Conservation (phyloP, 805 yeast species). For the Phaffomyces antillensis region DNA sequence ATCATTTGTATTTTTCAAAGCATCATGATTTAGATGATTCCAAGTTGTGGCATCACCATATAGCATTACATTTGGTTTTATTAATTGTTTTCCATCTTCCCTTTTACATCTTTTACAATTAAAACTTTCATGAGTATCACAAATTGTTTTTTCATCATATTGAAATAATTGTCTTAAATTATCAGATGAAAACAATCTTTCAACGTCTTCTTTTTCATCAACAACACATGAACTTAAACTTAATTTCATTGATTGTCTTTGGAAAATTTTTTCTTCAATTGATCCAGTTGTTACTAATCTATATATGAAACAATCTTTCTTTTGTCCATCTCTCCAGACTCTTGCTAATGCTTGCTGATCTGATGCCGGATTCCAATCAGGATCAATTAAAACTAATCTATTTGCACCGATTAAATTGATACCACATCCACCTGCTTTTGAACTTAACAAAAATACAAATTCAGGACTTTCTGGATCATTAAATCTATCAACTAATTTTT, state of each 20-base stretch:
- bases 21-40: slow-evolving; percentile 77
- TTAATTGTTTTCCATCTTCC: slow-evolving; percentile 46
- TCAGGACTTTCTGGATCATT: slow-evolving; percentile 87
- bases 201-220: slow-evolving; percentile 93
- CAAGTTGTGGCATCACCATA: slow-evolving; percentile 97
- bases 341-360: slow-evolving; percentile 97
- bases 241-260: slow-evolving; percentile 90
- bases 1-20: slow-evolving; percentile 65
- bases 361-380: slow-evolving; percentile 98
- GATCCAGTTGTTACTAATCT: slow-evolving; percentile 92
- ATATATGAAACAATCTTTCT: slow-evolving; percentile 92
- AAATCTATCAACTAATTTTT: slow-evolving; percentile 83
- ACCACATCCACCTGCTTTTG: slow-evolving; percentile 99
- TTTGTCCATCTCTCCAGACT: slow-evolving; percentile 99
- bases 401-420: slow-evolving; percentile 95
- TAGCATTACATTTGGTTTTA: slow-evolving; percentile 76
- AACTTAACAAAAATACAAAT: slow-evolving; percentile 81
- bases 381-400: slow-evolving; percentile 77
- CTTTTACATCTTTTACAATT: slow-evolving; percentile 72
- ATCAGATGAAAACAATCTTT: slow-evolving; percentile 81
- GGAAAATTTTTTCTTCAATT: slow-evolving; percentile 93
- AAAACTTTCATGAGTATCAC: slow-evolving; percentile 91
- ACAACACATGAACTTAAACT: slow-evolving; percentile 93
- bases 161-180: slow-evolving; percentile 69
- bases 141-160: slow-evolving; percentile 56